These are phyloP conservation scores for Kazachstania sp. DNA, from an alignment of 1,139 yeast genomes.

Conservation along the genomic window DNA sequence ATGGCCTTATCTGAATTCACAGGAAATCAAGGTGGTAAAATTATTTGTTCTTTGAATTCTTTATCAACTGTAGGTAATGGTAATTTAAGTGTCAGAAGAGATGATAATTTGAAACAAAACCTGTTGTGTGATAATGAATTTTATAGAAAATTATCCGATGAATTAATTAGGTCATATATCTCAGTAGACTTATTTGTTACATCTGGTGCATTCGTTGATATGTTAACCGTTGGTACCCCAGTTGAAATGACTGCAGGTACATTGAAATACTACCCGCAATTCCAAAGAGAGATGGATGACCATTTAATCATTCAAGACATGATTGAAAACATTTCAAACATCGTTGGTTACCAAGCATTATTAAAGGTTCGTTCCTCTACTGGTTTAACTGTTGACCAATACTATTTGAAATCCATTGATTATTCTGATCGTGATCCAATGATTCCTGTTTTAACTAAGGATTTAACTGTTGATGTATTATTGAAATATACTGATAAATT, in stretches of 20 bases:
- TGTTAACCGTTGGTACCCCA: constrained; percentile 65
- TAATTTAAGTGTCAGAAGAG: constrained; percentile 47
- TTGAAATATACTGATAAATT: constrained; percentile 73
- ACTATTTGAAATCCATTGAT: constrained; percentile 47
- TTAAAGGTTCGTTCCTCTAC: constrained; percentile 80
- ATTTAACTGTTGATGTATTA: constrained; percentile 63
- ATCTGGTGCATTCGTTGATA: constrained; percentile 57
- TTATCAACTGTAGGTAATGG: constrained; percentile 87
- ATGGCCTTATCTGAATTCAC: constrained; percentile 53
- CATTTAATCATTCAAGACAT: constrained; percentile 55
- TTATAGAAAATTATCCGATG: constrained; percentile 53
- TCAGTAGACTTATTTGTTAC: constrained; percentile 74
- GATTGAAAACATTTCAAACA: constrained; percentile 38
- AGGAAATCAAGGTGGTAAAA: constrained; percentile 64
- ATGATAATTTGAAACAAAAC: constrained; percentile 50
- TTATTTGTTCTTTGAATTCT: constrained; percentile 56
- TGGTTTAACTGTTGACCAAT: constrained; percentile 77
- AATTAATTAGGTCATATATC: constrained; percentile 50
- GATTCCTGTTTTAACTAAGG: constrained; percentile 57
- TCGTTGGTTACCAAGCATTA: constrained; percentile 69
- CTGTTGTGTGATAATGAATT: constrained; percentile 55
- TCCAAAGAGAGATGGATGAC: constrained; percentile 64
- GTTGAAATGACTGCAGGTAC: constrained; percentile 68
- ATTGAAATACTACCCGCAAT: constrained; percentile 57
- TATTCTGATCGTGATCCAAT: constrained; percentile 47